phyloP scores from a whole-genome alignment of 1,284 basidiomycete species.

The Farysia itapuensis region DNA sequence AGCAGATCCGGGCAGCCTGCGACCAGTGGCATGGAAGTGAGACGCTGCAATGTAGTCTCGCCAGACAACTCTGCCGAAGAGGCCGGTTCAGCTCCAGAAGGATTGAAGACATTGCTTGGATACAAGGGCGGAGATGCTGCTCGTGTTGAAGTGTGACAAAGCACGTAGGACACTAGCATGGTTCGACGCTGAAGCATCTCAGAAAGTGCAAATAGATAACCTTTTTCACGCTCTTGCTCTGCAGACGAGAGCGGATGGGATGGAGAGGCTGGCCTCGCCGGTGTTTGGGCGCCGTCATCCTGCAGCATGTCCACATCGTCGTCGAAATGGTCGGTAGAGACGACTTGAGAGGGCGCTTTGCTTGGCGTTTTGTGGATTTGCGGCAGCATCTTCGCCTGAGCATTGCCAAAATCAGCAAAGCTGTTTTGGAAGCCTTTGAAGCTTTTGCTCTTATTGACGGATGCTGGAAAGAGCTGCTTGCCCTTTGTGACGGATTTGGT shows the following conservation, averaged over 20 bases:
- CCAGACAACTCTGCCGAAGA: background rate
- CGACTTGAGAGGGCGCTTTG: no score
- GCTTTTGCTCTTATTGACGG: slow-evolving; percentile 15
- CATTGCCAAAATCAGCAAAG: slow-evolving; percentile 30
- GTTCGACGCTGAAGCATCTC: slow-evolving; percentile 27
- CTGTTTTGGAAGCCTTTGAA: slow-evolving; percentile 30
- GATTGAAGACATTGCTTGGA: slow-evolving; percentile 23
- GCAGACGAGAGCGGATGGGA: no score
- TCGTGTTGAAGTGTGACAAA: slow-evolving; percentile 9
- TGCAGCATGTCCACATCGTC: background rate
- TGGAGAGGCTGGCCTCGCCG: no score
- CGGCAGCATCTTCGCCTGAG: slow-evolving; percentile 24
- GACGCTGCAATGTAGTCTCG: slow-evolving; percentile 18
- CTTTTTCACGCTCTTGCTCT: background rate
- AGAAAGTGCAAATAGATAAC: slow-evolving; percentile 21
- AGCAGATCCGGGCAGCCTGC: slow-evolving; percentile 9
- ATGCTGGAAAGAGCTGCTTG: slow-evolving; percentile 4
- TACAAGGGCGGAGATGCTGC: slow-evolving; percentile 8
- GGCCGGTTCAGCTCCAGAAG: slow-evolving; percentile 5
- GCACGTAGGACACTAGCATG: slow-evolving; percentile 22
- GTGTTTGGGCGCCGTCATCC: background rate
- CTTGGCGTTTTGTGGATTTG: no score
- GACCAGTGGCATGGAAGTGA: slow-evolving; percentile 22
- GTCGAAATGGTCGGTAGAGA: background rate
- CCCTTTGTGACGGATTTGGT: slow-evolving; percentile 14